Base-by-base conservation (phyloP, 106 monocot genomes). In the Agapanthus africanus region DNA sequence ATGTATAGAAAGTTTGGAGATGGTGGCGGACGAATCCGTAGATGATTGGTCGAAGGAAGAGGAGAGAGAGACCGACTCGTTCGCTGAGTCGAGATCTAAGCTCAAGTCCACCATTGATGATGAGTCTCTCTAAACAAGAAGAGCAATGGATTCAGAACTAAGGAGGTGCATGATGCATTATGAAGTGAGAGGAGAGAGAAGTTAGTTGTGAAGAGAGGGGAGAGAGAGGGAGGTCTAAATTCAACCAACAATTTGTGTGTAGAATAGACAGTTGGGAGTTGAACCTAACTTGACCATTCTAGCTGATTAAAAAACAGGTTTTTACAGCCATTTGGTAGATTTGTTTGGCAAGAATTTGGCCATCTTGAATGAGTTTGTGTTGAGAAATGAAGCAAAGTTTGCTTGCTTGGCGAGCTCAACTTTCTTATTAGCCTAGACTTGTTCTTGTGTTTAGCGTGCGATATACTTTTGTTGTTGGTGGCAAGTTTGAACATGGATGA, bases 51-150 rank as follows among this genome's bases (percentile, higher is more conserved):
- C 41, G n/a, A 72, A 57, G 32, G 82, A 47, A 34, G 73, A 52
- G 11, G 65, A 59, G 1, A 65, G 16, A n/a, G 71, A 54, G 28
- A 62, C 46, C 26, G 69, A 47, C 6, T 66, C 68, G 46, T 70
- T 32, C 9, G 67, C 28, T 27, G 76, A 68, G 36, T 76, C 76
- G 35, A 69, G 60, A 32, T 76, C 76, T 7, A 76, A 28, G 60
- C 61, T 19, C 30, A 63, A 41, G 22, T 62, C 61, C 14, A 34
- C 76, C 76, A 64, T 64, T 64, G 36, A 37, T 34, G 62, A 35
- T 9, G 3, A 9, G n/a, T n/a, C n/a, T n/a, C n/a, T n/a, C n/a
- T n/a, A n/a, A n/a, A n/a, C n/a, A n/a, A 9, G 3, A 9, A 15
- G 35, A 35, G 36, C 0, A 4, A 7, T 26, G 21, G 35, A 35